Percentiles rank a stretch among this genome's conserved stretches.
Evolutionary conservation across 306 rosid genomes (phyloP).

Genomic region (Cyclanthera cordifolia): DNA sequence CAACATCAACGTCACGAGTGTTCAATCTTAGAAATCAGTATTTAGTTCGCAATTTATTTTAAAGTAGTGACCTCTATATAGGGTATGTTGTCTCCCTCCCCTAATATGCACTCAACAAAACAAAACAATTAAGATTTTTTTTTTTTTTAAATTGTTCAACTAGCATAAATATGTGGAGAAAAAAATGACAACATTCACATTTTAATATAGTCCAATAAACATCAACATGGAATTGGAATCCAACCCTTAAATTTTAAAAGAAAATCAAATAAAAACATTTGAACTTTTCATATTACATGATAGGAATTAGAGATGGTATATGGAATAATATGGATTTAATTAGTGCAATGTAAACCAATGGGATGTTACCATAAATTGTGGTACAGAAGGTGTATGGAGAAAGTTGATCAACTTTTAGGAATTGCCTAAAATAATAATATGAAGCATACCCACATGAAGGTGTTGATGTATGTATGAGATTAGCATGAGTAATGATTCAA

Average conservation of each 20-base stretch:
- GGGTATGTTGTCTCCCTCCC: too few species aligned
- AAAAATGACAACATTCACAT: not conserved
- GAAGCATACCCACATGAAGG: not conserved
- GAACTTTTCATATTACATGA: not conserved
- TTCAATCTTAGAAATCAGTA: too few species aligned
- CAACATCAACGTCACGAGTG: too few species aligned
- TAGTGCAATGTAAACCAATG: not conserved
- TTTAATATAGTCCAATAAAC: not conserved
- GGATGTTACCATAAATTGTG: not conserved
- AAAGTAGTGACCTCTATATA: too few species aligned
- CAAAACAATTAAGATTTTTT: not conserved
- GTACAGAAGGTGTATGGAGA: not conserved
- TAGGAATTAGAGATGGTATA: not conserved
- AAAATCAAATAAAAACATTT: not conserved
- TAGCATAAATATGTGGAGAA: not conserved
- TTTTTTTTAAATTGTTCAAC: too few species aligned
- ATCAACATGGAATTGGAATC: not conserved
- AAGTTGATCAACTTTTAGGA: slow-evolving; percentile 1
- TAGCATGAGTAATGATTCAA: too few species aligned
- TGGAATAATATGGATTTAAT: not conserved
- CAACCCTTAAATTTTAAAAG: not conserved
- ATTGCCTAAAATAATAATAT: not conserved
- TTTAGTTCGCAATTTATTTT: too few species aligned
- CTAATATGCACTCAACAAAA: too few species aligned
- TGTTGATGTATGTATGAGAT: too few species aligned